Conservation (phyloP, 345 rosid genomes). For the Garcia nutans region DNA sequence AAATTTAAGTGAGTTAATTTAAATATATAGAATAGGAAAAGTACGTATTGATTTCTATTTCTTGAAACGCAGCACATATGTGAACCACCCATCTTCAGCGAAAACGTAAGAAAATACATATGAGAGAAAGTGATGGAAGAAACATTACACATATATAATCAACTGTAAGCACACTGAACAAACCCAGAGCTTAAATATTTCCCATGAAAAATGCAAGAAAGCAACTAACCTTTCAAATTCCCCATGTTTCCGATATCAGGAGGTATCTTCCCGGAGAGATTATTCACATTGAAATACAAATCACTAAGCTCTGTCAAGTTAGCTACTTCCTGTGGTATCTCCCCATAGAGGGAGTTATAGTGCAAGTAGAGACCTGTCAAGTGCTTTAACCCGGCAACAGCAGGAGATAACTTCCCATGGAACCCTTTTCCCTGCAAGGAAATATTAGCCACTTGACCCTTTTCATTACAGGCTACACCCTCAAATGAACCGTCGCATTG, state of each 20-base stretch:
- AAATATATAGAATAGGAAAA: neutral
- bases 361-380: constrained; percentile 91
- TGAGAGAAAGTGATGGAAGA: neutral
- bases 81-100: neutral
- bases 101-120: constrained; percentile 1
- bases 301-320: constrained; percentile 59
- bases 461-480: constrained; percentile 82
- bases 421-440: constrained; percentile 46
- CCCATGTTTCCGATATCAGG: constrained; percentile 55
- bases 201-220: neutral
- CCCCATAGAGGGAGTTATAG: constrained; percentile 72
- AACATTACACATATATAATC: neutral
- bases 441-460: constrained; percentile 63
- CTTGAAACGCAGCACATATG: neutral
- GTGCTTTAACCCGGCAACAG: constrained; percentile 59
- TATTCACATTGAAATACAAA: constrained; percentile 80
- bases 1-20: neutral
- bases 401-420: constrained; percentile 70
- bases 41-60: neutral
- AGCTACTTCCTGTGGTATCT: constrained; percentile 68
- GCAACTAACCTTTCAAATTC: constrained; percentile 76
- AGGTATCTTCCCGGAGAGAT: constrained; percentile 80
- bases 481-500: constrained; percentile 70
- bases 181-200: neutral
- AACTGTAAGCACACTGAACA: neutral